phyloP scores from a whole-genome alignment of 257 asterid species.

The Ligustrum vulgare region DNA sequence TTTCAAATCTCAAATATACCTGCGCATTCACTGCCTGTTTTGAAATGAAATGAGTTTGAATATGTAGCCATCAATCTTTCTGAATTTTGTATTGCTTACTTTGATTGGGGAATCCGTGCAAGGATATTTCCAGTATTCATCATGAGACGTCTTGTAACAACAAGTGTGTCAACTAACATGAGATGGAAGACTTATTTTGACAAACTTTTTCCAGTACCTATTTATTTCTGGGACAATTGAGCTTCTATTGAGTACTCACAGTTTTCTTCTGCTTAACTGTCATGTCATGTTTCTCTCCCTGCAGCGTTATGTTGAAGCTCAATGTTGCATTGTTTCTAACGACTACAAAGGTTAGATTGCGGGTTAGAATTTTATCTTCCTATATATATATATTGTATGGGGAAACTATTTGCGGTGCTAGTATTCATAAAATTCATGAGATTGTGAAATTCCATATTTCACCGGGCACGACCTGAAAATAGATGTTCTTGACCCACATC shows the following conservation, averaged over 20 bases:
- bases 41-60: not conserved
- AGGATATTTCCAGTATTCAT: not conserved
- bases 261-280: slow-evolving; percentile 19
- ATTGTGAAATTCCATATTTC: slow-evolving; percentile 11
- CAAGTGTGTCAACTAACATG: not conserved
- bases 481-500: slow-evolving; percentile 4
- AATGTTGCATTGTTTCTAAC: slow-evolving; percentile 86
- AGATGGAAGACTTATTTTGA: not conserved
- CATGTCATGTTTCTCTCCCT: slow-evolving; percentile 25
- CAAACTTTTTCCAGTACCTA: not conserved
- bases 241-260: not conserved
- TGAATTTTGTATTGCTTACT: not conserved
- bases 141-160: not conserved
- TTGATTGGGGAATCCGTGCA: not conserved
- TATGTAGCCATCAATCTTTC: not conserved
- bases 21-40: not conserved
- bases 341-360: slow-evolving; percentile 81
- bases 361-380: slow-evolving; percentile 23
- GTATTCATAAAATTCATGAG: slow-evolving; percentile 15
- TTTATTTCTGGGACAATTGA: slow-evolving; percentile 11
- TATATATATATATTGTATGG: not conserved
- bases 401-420: slow-evolving; percentile 1
- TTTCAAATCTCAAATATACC: not conserved
- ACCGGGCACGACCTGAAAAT: slow-evolving; percentile 16
- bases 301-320: slow-evolving; percentile 97